Conservation (phyloP, 2,329 filamentous ascomycete species). For the Clonostachys chloroleuca region DNA sequence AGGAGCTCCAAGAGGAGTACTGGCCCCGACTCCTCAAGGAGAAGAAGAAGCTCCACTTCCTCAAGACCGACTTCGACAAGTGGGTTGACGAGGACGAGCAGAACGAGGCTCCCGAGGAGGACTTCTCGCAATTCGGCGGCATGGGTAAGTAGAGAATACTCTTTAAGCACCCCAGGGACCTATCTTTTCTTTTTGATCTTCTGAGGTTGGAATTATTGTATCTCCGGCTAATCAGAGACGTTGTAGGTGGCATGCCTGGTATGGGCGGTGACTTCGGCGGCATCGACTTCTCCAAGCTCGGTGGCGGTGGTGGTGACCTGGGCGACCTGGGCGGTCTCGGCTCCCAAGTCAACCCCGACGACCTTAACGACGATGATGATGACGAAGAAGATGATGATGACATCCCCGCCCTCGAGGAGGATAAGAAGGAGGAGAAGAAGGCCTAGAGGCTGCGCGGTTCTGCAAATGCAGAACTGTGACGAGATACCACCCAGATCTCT, state of each 20-base stretch:
- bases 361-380: slow-evolving; percentile 38
- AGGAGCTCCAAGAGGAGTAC: slow-evolving; percentile 90
- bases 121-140: slow-evolving; percentile 63
- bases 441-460: slow-evolving; percentile 15
- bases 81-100: slow-evolving; percentile 99
- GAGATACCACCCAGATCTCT: too few species aligned
- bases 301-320: slow-evolving; percentile 44
- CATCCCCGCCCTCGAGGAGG: slow-evolving; percentile 72
- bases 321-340: slow-evolving; percentile 37
- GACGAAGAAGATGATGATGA: slow-evolving; percentile 69
- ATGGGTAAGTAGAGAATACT: slow-evolving; percentile 46
- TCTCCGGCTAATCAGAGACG: not conserved
- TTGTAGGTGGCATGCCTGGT: slow-evolving; percentile 48
- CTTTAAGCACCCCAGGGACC: not conserved
- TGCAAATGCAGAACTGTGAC: not conserved
- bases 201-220: not conserved
- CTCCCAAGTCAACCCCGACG: slow-evolving; percentile 50
- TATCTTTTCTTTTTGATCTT: not conserved
- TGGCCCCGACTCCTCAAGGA: slow-evolving; percentile 96
- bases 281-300: slow-evolving; percentile 93
- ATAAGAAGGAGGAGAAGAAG: slow-evolving; percentile 33
- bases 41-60: slow-evolving; percentile 82
- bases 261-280: slow-evolving; percentile 70
- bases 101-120: slow-evolving; percentile 81
- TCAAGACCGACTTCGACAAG: slow-evolving; percentile 99